Evolutionary conservation across 73 alveolate species (phyloP).

Genomic region (Paramecium caudatum): DNA sequence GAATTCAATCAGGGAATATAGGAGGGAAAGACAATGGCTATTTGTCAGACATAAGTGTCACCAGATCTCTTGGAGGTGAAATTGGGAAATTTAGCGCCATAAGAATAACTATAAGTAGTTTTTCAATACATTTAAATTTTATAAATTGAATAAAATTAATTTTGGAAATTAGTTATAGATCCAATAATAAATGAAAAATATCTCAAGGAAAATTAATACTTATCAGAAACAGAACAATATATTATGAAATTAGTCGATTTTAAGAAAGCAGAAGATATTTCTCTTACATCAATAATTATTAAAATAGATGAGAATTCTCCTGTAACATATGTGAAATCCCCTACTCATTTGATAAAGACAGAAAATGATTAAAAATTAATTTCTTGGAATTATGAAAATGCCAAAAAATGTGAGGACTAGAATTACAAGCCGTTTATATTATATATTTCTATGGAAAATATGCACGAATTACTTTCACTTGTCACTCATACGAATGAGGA

Average conservation of each 20-base stretch:
- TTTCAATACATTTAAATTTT: conserved; percentile 32
- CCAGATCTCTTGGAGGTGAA: conserved; percentile 24
- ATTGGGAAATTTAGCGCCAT: conserved; percentile 63
- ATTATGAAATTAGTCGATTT: background rate
- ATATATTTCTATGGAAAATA: conserved; percentile 6
- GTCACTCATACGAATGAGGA: conserved; percentile 3
- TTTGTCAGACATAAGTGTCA: background rate
- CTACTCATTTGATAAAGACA: conserved; percentile 1
- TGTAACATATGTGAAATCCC: background rate
- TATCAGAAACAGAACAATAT: background rate
- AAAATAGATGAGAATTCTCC: background rate
- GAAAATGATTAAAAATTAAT: background rate
- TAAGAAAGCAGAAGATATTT: background rate
- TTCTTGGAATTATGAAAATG: background rate
- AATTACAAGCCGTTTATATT: background rate
- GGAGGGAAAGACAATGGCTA: conserved; percentile 63
- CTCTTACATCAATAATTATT: background rate
- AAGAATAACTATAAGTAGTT: background rate
- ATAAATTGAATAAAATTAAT: conserved; percentile 1
- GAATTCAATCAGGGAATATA: conserved; percentile 20
- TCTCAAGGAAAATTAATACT: background rate
- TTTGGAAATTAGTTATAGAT: conserved; percentile 15
- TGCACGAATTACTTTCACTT: background rate
- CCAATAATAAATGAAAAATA: background rate
- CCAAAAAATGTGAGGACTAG: background rate